phyloP scores from a whole-genome alignment of 2,329 filamentous ascomycete species.

The Westerdykella ornata region DNA sequence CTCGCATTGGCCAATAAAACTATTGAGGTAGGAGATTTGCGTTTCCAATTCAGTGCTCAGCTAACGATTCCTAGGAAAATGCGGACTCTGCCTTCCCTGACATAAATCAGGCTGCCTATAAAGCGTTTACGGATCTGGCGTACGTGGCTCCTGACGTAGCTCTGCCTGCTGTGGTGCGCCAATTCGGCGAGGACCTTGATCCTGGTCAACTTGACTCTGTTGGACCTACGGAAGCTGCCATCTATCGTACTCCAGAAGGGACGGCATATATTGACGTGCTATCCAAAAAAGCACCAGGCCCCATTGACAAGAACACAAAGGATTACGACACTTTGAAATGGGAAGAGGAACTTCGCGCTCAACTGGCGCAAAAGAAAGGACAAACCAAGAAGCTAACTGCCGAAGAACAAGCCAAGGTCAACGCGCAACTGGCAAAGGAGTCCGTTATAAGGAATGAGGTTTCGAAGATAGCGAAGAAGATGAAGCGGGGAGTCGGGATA shows the following conservation, averaged over 20 bases:
- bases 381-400: slow-evolving; percentile 82
- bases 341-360: slow-evolving; percentile 84
- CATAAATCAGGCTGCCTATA: slow-evolving; percentile 67
- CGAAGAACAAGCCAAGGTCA: slow-evolving; percentile 85
- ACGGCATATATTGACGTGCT: slow-evolving; percentile 86
- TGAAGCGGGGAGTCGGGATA: slow-evolving; percentile 79
- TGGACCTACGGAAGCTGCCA: slow-evolving; percentile 83
- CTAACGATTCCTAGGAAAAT: slow-evolving; percentile 6
- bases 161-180: slow-evolving; percentile 65
- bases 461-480: slow-evolving; percentile 58
- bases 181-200: slow-evolving; percentile 69
- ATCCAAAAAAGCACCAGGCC: slow-evolving; percentile 66
- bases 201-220: slow-evolving; percentile 62
- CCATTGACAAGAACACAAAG: slow-evolving; percentile 82
- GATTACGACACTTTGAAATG: slow-evolving; percentile 96
- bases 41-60: slow-evolving; percentile 14
- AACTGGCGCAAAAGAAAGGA: slow-evolving; percentile 89
- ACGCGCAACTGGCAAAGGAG: slow-evolving; percentile 85
- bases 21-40: slow-evolving; percentile 47
- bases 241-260: slow-evolving; percentile 84
- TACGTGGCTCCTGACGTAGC: slow-evolving; percentile 86
- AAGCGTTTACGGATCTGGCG: slow-evolving; percentile 80
- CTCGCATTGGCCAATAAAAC: slow-evolving; percentile 59
- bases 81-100: slow-evolving; percentile 21
- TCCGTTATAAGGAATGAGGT: slow-evolving; percentile 69